Conservation (phyloP, 768 basidiomycete species). For the Lyophyllum decastes region DNA sequence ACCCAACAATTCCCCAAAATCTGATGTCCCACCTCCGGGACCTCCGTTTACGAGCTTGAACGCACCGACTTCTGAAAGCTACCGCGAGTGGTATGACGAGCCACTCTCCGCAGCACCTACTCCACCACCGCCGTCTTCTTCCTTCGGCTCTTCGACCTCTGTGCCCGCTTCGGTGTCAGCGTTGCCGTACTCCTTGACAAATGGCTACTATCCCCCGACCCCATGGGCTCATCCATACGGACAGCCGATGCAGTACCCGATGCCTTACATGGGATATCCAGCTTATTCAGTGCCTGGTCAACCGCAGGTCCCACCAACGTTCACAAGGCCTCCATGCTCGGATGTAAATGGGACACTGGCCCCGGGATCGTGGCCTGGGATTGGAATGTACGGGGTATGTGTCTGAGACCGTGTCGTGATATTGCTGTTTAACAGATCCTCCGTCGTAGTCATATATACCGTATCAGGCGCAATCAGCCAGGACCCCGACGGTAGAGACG, state of each 20-base stretch:
- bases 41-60: constrained; percentile 15
- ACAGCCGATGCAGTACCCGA: constrained; percentile 51
- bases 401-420: not conserved
- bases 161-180: constrained; percentile 12
- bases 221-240: constrained; percentile 57
- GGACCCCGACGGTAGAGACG: constrained; percentile 33
- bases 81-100: constrained; percentile 48
- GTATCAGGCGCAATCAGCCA: constrained; percentile 42
- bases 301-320: constrained; percentile 25
- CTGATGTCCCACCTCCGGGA: constrained; percentile 19
- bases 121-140: constrained; percentile 37
- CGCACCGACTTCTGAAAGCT: constrained; percentile 28
- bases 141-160: constrained; percentile 31
- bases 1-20: constrained; percentile 12
- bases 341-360: constrained; percentile 36
- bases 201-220: constrained; percentile 47
- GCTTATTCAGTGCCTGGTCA: constrained; percentile 39
- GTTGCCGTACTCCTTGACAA: constrained; percentile 38
- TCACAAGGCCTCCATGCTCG: constrained; percentile 34
- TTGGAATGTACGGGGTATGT: constrained; percentile 51
- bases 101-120: constrained; percentile 37
- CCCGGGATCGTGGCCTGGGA: constrained; percentile 38
- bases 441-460: constrained; percentile 46
- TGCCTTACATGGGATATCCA: constrained; percentile 53
- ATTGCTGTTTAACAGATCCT: constrained; percentile 1